phyloP scores from a whole-genome alignment of 345 rosid species.

The Citrus inodora region DNA sequence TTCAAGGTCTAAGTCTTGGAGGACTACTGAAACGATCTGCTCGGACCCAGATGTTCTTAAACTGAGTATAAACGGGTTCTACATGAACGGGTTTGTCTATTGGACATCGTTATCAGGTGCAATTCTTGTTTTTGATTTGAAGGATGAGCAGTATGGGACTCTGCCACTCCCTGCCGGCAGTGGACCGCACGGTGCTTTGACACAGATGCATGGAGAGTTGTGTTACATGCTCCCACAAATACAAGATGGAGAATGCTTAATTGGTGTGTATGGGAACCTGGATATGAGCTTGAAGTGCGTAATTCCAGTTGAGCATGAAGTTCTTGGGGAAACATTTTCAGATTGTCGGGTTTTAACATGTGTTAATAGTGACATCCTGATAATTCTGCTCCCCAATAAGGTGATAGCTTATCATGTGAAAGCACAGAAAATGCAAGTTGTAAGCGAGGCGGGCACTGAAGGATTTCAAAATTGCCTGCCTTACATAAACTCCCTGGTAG shows the following conservation, averaged over 20 bases:
- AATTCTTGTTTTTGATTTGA: slow-evolving; percentile 25
- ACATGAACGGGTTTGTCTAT: slow-evolving; percentile 18
- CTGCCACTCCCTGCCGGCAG: slow-evolving; percentile 23
- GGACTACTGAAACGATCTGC: slow-evolving; percentile 18
- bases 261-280: slow-evolving; percentile 29
- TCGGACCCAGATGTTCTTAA: slow-evolving; percentile 8
- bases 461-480: slow-evolving; percentile 27
- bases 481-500: slow-evolving; percentile 35
- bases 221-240: slow-evolving; percentile 30
- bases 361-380: slow-evolving; percentile 19
- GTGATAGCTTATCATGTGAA: slow-evolving; percentile 24
- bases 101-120: slow-evolving; percentile 26
- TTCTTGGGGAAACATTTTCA: background rate
- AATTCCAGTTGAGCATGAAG: slow-evolving; percentile 5
- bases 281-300: slow-evolving; percentile 27
- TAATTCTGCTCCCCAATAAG: slow-evolving; percentile 7
- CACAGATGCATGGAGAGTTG: slow-evolving; percentile 29
- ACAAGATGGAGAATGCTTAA: background rate
- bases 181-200: slow-evolving; percentile 23
- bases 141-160: slow-evolving; percentile 26
- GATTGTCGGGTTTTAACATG: slow-evolving; percentile 23
- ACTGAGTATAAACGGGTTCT: slow-evolving; percentile 23
- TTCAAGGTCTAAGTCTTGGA: slow-evolving; percentile 40
- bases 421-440: background rate
- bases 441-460: background rate